These are phyloP conservation scores for Fusarium sororula DNA, from an alignment of 2,329 filamentous ascomycete species.

Conservation along the genomic window DNA sequence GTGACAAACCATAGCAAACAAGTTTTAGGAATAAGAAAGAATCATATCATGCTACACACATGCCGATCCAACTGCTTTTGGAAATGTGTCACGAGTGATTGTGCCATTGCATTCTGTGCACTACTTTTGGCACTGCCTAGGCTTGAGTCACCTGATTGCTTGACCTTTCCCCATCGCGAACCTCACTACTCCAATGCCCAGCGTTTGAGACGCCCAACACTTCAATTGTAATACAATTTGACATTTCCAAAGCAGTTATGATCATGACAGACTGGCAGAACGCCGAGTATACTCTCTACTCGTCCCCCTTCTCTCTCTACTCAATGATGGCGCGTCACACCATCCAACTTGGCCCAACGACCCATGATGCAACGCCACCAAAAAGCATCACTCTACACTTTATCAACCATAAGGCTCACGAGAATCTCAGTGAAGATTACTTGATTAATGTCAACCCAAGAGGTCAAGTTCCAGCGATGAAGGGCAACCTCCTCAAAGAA, in stretches of 20 bases:
- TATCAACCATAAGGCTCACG: constrained; percentile 8
- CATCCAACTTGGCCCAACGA: constrained; percentile 7
- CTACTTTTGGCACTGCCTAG: background rate
- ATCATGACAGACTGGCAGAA: constrained; percentile 3
- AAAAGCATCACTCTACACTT: constrained; percentile 6
- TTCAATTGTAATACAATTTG: background rate
- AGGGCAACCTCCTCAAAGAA: background rate
- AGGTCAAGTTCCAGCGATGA: constrained; percentile 22
- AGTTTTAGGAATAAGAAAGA: background rate
- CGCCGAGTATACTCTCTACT: constrained; percentile 25
- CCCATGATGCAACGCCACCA: background rate
- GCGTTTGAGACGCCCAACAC: background rate
- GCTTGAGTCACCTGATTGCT: background rate
- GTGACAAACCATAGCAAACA: background rate
- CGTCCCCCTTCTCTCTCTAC: constrained; percentile 19
- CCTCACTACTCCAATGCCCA: background rate
- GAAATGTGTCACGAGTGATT: background rate
- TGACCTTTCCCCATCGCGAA: background rate
- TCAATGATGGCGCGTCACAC: constrained; percentile 26
- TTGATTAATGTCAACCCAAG: constrained; percentile 10
- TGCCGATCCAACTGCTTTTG: background rate
- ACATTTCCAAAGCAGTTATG: background rate
- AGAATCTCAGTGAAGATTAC: constrained; percentile 6
- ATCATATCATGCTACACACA: background rate
- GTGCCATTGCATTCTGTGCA: too few relatives aligned